A percentile compares a stretch with the other conserved stretches of the same genome.
phyloP scores from a whole-genome alignment of 805 yeast species.

The Cyberlindnera euphorbiae region DNA sequence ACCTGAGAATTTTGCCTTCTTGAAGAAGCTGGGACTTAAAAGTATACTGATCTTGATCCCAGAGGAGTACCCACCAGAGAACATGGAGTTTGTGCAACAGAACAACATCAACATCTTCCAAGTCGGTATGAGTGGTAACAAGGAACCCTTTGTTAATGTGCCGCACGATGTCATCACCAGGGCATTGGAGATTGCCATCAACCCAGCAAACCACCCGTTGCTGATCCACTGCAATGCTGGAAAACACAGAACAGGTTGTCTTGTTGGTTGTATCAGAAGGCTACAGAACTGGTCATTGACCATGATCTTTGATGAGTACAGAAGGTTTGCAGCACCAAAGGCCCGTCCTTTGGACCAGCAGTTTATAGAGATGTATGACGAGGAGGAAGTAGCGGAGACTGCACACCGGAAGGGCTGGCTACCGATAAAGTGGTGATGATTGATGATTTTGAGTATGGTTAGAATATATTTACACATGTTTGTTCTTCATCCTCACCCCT shows the following conservation, averaged over 20 bases:
- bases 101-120: constrained; percentile 71
- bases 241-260: constrained; percentile 94
- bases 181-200: constrained; percentile 74
- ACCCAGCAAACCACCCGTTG: constrained; percentile 88
- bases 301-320: constrained; percentile 92
- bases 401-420: constrained; percentile 54
- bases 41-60: constrained; percentile 82
- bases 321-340: constrained; percentile 92
- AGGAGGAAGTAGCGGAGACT: constrained; percentile 48
- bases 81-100: constrained; percentile 53
- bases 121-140: constrained; percentile 92
- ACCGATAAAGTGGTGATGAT: constrained; percentile 59
- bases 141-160: constrained; percentile 86
- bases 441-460: no score
- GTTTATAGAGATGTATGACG: constrained; percentile 86
- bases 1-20: constrained; percentile 70
- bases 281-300: constrained; percentile 90
- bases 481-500: no score
- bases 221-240: constrained; percentile 95
- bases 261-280: constrained; percentile 87
- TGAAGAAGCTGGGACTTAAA: constrained; percentile 57
- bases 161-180: constrained; percentile 64
- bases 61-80: constrained; percentile 84
- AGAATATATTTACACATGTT: not conserved
- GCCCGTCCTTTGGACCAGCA: constrained; percentile 95